These are phyloP conservation scores for Phytophthora hybrid DNA, from an alignment of 352 stramenopile species.

Conservation along the genomic window DNA sequence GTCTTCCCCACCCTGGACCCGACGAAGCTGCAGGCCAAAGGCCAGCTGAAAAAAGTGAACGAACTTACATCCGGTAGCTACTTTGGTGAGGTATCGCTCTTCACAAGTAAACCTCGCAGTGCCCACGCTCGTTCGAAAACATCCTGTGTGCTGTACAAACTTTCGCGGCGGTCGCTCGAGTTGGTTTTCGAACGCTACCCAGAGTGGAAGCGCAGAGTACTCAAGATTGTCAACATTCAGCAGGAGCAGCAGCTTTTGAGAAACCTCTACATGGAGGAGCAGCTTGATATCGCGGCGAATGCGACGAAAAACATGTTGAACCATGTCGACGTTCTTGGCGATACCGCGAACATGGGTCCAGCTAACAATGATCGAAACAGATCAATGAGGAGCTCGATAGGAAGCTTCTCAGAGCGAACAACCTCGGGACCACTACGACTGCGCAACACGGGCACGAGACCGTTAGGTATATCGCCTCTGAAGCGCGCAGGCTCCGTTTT, in stretches of 20 bases:
- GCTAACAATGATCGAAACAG: background rate
- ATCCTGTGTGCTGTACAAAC: constrained; percentile 64
- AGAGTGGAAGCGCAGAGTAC: constrained; percentile 67
- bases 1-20: constrained; percentile 30
- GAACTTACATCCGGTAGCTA: constrained; percentile 62
- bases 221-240: constrained; percentile 66
- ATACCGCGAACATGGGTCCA: background rate
- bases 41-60: constrained; percentile 61
- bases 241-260: constrained; percentile 58
- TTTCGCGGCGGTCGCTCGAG: constrained; percentile 58
- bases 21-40: constrained; percentile 34
- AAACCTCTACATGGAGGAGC: constrained; percentile 70
- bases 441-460: background rate
- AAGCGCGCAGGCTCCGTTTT: constrained; percentile 28
- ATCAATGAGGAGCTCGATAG: constrained; percentile 12
- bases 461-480: constrained; percentile 10
- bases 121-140: constrained; percentile 59
- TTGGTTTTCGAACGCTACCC: constrained; percentile 71
- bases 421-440: background rate
- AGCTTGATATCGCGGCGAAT: constrained; percentile 45
- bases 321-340: constrained; percentile 23
- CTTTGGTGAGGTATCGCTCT: constrained; percentile 64
- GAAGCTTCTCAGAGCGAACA: constrained; percentile 16
- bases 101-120: constrained; percentile 54
- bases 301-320: constrained; percentile 20